Percentiles rank a stretch among this genome's conserved stretches.
Conservation (phyloP, 2,329 filamentous ascomycete genomes). For the Aspergillus phoenicis region DNA sequence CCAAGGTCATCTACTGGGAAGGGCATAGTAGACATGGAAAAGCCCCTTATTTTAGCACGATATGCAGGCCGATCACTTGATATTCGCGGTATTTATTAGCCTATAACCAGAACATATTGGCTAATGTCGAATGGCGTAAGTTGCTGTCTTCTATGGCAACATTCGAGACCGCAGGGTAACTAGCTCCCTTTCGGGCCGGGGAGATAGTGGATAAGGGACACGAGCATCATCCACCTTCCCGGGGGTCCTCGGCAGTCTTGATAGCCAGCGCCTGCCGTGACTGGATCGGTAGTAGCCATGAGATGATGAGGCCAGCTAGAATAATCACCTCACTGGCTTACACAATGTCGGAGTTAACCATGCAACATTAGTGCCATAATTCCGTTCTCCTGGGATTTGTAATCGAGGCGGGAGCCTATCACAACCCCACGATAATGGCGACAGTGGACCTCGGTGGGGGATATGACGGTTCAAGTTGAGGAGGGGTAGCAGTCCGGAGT, state of each 20-base stretch:
- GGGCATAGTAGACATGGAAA: not conserved
- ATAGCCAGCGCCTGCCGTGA: too few relatives aligned
- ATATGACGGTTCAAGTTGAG: slow-evolving; percentile 2
- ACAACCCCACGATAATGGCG: slow-evolving; percentile 10
- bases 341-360: not conserved
- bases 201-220: too few relatives aligned
- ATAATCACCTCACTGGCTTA: not conserved
- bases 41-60: too few relatives aligned
- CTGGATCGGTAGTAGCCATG: not conserved
- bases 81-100: too few relatives aligned
- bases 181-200: too few relatives aligned
- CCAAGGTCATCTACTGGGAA: not conserved
- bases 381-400: not conserved
- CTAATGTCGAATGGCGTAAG: too few relatives aligned
- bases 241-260: not conserved
- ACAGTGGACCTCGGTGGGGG: slow-evolving; percentile 17
- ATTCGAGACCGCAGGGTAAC: too few relatives aligned
- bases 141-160: too few relatives aligned
- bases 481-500: slow-evolving; percentile 9
- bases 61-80: too few relatives aligned
- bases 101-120: too few relatives aligned
- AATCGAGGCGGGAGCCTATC: slow-evolving; percentile 13
- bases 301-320: not conserved
- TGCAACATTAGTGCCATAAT: not conserved
- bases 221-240: not conserved